Conservation (phyloP, 805 yeast genomes). For the Ogataea zsoltii region DNA sequence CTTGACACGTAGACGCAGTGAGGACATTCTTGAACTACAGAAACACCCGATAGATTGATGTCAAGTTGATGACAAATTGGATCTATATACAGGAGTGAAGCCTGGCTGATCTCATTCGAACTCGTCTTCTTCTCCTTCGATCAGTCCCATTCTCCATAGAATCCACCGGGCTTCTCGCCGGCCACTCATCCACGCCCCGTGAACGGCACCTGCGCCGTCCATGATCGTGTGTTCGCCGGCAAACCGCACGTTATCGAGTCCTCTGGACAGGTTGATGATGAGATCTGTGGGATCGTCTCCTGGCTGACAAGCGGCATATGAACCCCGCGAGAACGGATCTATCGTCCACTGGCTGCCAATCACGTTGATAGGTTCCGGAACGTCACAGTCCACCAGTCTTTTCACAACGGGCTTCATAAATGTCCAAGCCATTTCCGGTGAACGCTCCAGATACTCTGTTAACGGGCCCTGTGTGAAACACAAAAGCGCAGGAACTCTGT, state of each 20-base stretch:
- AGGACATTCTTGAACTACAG: too few species aligned
- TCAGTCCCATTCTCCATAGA: slow-evolving; percentile 21
- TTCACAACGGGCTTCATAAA: slow-evolving; percentile 55
- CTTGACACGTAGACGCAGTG: too few species aligned
- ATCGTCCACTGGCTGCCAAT: slow-evolving; percentile 73
- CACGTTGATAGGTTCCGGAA: slow-evolving; percentile 39
- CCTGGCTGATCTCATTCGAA: too few species aligned
- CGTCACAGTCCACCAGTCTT: slow-evolving; percentile 11
- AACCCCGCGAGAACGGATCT: slow-evolving; percentile 78
- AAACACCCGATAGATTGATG: too few species aligned
- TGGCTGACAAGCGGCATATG: slow-evolving; percentile 71
- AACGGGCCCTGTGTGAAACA: slow-evolving; percentile 71
- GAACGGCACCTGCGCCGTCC: slow-evolving; percentile 91
- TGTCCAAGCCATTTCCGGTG: slow-evolving; percentile 56
- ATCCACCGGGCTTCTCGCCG: slow-evolving; percentile 31
- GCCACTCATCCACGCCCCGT: slow-evolving; percentile 84
- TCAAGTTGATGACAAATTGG: too few species aligned
- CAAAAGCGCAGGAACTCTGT: slow-evolving; percentile 54
- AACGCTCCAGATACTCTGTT: slow-evolving; percentile 56
- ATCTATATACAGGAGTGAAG: too few species aligned
- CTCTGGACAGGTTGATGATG: slow-evolving; percentile 60
- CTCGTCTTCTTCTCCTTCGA: slow-evolving; percentile 41
- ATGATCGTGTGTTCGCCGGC: slow-evolving; percentile 89
- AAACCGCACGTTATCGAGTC: slow-evolving; percentile 64
- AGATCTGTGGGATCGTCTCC: slow-evolving; percentile 70